Base-by-base conservation (phyloP, 495 filamentous ascomycete species). In the Penicillium nucicola region DNA sequence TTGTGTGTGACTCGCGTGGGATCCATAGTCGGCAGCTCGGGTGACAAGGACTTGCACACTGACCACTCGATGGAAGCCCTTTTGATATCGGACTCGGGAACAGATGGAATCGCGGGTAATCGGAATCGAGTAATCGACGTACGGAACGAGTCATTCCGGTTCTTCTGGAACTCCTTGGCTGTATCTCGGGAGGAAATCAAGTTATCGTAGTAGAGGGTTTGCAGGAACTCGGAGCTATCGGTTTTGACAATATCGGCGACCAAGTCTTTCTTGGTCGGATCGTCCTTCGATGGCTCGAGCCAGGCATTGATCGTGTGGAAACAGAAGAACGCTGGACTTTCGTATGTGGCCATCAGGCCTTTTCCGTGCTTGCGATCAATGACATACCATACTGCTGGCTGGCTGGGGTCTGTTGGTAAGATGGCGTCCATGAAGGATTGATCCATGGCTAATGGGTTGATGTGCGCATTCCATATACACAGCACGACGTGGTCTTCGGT, bases 291-390 rank as follows among this genome's bases (percentile, higher is more conserved):
- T 0, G 64, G 51, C 47, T 87, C 81, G 52, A 89, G 83, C 67
- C 82, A 91, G 0, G 87, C 78, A 56, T 92, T 92, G 57, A 88
- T 71, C 5, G 83, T 78, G 68, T 92, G 87, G 67, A 92, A 92
- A 65, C 77, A 81, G 71, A 89, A 92, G 47, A 85, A 84, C 0
- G 84, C 75, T 0, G 72, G 69, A 19, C 72, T 81, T 23, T 84
- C 77, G 58, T 80, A 86, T 14, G 65, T 75, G 5, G 73, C 81
- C 1, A 87, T 73, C 0, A 88, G 66, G 4, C 85, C 84, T n/a
- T 67, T 58, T 7, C 67, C 70, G 2, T 55, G 47, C 22, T 59
- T 66, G 41, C 81, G 77, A 56, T 91, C 87, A 34, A 92, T 62
- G 4, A 92, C 74, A 50, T 85, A 84, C 88, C 88, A 92, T 13